A percentile compares a stretch with the other conserved stretches of the same genome.
phyloP scores from a whole-genome alignment of 768 basidiomycete species.

The Hirschioporus abietinus region DNA sequence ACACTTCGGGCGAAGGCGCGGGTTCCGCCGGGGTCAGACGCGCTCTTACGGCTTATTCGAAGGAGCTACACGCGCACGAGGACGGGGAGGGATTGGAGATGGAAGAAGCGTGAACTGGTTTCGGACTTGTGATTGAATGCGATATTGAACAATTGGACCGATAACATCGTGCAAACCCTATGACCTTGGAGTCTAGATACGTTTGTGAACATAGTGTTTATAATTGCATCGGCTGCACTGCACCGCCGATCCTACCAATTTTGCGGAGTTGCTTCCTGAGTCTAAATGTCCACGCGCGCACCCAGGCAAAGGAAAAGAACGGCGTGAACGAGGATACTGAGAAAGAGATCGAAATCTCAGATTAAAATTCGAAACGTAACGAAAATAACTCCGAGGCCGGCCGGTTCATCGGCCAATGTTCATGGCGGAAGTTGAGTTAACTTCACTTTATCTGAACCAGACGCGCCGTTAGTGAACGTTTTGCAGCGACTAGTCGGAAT shows the following conservation, averaged over 20 bases:
- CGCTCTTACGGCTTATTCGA: slow-evolving; percentile 45
- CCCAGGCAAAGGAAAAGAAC: background rate
- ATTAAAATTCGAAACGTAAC: background rate
- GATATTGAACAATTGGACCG: background rate
- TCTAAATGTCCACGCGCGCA: background rate
- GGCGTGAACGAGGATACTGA: no score
- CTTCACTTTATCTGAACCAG: background rate
- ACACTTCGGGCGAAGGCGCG: slow-evolving; percentile 58
- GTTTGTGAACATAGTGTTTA: background rate
- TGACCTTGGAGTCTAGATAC: background rate
- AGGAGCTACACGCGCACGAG: slow-evolving; percentile 34
- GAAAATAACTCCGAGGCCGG: background rate
- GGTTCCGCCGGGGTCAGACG: slow-evolving; percentile 48
- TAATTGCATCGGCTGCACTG: background rate
- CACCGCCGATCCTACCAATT: background rate
- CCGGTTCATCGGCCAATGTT: background rate
- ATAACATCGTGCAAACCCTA: background rate
- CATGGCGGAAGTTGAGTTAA: no score
- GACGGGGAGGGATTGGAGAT: background rate
- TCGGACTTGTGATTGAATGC: background rate
- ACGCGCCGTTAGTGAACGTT: background rate
- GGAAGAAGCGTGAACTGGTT: background rate
- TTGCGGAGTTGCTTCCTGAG: background rate
- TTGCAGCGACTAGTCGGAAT: background rate
- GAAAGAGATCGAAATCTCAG: background rate